Evolutionary conservation across 192 early-diverging fungal species (phyloP).

Genomic region (Polychytrium aggregatum): DNA sequence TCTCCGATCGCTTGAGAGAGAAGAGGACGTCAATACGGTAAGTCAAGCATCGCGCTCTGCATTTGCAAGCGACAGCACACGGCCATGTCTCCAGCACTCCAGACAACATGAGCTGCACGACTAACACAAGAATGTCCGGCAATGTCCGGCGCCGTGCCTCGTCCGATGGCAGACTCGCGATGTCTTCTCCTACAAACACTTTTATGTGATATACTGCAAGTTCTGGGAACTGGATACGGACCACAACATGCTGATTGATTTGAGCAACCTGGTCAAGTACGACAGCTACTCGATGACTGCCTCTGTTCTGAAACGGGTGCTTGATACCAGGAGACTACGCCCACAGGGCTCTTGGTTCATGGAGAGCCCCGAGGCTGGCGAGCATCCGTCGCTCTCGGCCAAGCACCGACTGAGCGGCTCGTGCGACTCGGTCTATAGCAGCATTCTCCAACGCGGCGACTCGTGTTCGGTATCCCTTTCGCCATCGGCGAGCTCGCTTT

Average conservation of each 20-base stretch:
- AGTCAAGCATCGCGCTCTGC: background rate
- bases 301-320: constrained; percentile 59
- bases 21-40: constrained; percentile 64
- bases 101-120: too few relatives aligned
- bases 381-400: too few relatives aligned
- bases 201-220: constrained; percentile 95
- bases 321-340: too few relatives aligned
- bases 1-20: constrained; percentile 50
- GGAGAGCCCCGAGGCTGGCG: too few relatives aligned
- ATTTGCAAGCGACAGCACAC: background rate
- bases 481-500: constrained; percentile 2
- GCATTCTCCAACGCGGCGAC: too few relatives aligned
- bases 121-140: too few relatives aligned
- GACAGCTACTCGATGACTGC: constrained; percentile 58
- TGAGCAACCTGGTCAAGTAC: constrained; percentile 60
- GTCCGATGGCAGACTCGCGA: constrained; percentile 45
- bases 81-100: background rate
- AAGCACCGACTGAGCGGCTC: too few relatives aligned
- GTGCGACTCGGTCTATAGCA: too few relatives aligned
- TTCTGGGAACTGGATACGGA: constrained; percentile 91
- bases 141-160: too few relatives aligned
- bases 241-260: constrained; percentile 69
- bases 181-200: constrained; percentile 93
- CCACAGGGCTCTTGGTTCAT: too few relatives aligned
- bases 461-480: constrained; percentile 15